Conservation (phyloP, 1,139 yeast species). For the Geotrichum candidum region DNA sequence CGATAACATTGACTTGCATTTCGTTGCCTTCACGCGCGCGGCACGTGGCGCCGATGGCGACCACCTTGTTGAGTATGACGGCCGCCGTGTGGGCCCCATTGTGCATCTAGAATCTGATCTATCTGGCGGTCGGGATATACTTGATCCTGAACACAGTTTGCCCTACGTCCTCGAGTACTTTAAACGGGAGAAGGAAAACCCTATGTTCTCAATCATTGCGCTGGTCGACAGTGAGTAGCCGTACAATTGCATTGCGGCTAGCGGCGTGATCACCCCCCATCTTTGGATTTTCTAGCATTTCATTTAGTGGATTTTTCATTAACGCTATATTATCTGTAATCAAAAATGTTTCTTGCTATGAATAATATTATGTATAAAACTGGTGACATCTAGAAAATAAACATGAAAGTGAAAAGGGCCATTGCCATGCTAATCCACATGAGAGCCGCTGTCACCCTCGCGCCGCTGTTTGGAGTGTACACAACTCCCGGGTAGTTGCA, state of each 20-base stretch:
- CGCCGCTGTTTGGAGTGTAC: conserved; percentile 8
- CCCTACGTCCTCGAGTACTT: conserved; percentile 62
- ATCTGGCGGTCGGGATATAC: conserved; percentile 44
- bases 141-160: conserved; percentile 44
- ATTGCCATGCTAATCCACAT: neutral
- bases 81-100: conserved; percentile 74
- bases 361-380: neutral
- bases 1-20: conserved; percentile 61
- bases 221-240: conserved; percentile 16
- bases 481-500: conserved; percentile 19
- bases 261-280: neutral
- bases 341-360: neutral
- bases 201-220: conserved; percentile 36
- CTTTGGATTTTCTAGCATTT: neutral
- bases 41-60: conserved; percentile 40
- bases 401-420: neutral
- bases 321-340: neutral
- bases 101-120: conserved; percentile 47
- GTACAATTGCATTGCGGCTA: neutral
- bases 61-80: conserved; percentile 77
- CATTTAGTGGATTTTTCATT: neutral
- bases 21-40: conserved; percentile 59
- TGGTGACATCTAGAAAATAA: neutral
- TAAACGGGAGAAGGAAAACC: conserved; percentile 35
- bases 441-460: neutral